These are phyloP conservation scores for Hygrophila difformis DNA, from an alignment of 257 asterid species.

Conservation along the genomic window DNA sequence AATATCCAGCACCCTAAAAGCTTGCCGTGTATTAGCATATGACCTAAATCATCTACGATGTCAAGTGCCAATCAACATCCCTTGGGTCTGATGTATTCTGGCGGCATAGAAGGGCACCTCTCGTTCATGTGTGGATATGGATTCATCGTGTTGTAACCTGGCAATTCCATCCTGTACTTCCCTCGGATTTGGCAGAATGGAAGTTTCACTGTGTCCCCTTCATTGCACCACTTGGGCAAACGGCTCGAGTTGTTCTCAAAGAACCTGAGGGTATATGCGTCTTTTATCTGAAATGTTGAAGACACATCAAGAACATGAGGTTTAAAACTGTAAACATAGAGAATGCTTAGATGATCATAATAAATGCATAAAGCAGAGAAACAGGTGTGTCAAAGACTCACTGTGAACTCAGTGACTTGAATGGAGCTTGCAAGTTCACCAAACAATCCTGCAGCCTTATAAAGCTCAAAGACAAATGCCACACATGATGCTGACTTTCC, in stretches of 20 bases:
- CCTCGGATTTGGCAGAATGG: constrained; percentile 87
- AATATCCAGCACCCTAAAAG: too few relatives aligned
- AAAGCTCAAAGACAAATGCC: constrained; percentile 81
- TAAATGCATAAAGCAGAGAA: not conserved
- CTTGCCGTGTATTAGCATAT: too few relatives aligned
- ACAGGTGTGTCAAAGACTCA: constrained; percentile 28
- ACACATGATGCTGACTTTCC: constrained; percentile 90
- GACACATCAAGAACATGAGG: not conserved
- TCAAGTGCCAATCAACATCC: constrained; percentile 66
- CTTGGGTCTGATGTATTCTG: constrained; percentile 51
- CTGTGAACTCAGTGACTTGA: constrained; percentile 93
- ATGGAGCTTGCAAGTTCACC: constrained; percentile 60
- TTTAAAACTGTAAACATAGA: too few relatives aligned
- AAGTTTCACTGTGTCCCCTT: constrained; percentile 62
- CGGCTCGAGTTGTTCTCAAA: constrained; percentile 66
- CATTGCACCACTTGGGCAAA: constrained; percentile 91
- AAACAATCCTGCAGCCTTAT: constrained; percentile 86
- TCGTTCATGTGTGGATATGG: constrained; percentile 84
- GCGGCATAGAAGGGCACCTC: constrained; percentile 79
- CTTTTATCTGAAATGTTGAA: constrained; percentile 73
- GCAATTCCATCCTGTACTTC: constrained; percentile 74
- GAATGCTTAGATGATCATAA: too few relatives aligned
- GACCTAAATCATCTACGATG: too few relatives aligned
- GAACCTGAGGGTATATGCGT: constrained; percentile 65
- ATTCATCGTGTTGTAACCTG: constrained; percentile 64